Conservation (phyloP, 2,329 filamentous ascomycete species). For the Ophiostoma montium region DNA sequence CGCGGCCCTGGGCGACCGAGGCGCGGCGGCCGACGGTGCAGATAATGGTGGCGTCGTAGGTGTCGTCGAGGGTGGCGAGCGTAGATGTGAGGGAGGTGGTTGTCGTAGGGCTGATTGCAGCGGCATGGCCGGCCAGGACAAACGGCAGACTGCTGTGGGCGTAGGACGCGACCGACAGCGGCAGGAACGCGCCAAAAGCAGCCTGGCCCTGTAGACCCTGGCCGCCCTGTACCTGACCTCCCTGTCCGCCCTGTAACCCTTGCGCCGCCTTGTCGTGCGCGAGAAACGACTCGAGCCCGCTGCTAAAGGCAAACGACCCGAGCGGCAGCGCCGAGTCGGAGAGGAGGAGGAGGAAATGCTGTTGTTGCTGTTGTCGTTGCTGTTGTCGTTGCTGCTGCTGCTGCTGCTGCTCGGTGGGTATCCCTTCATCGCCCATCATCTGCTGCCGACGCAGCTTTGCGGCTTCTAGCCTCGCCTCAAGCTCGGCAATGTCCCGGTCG, state of each 20-base stretch:
- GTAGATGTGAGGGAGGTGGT: conserved; percentile 1
- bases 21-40: conserved; percentile 70
- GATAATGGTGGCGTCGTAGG: conserved; percentile 59
- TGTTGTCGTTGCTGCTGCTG: conserved; percentile 11
- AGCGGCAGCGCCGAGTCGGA: conserved; percentile 71
- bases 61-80: conserved; percentile 53
- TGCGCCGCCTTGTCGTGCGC: conserved; percentile 38
- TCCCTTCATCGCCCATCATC: no score
- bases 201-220: no score
- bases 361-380: conserved; percentile 11
- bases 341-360: conserved; percentile 62
- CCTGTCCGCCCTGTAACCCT: no score
- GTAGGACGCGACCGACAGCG: conserved; percentile 55
- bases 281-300: conserved; percentile 68
- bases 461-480: conserved; percentile 35
- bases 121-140: conserved; percentile 50
- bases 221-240: no score
- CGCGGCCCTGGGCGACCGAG: conserved; percentile 60
- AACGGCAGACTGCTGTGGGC: conserved; percentile 63
- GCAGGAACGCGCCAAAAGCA: conserved; percentile 51
- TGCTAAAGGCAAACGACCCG: conserved; percentile 78
- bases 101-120: background rate
- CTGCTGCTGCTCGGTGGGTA: conserved; percentile 6
- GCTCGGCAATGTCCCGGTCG: conserved; percentile 41
- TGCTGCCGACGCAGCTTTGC: conserved; percentile 25